These are phyloP conservation scores for Hyaloscypha bicolor DNA, from an alignment of 495 filamentous ascomycete species.

Conservation along the genomic window DNA sequence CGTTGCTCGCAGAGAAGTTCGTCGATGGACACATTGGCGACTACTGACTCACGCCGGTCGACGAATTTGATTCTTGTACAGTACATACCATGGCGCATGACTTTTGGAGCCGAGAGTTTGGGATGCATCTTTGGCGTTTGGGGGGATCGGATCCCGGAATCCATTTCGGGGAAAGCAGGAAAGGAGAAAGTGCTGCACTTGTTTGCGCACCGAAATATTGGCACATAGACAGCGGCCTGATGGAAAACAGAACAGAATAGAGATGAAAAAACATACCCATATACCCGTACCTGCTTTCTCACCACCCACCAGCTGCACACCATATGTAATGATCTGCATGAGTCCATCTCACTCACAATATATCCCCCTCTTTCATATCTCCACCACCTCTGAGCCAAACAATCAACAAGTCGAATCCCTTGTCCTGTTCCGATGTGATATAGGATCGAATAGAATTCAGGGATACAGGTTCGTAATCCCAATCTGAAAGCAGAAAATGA, in stretches of 20 bases:
- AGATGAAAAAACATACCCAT: not conserved
- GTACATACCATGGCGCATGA: not conserved
- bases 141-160: not conserved
- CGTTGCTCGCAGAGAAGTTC: conserved; percentile 14
- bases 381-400: not conserved
- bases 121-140: not conserved
- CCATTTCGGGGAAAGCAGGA: not conserved
- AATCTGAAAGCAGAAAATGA: no score
- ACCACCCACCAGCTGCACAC: no score
- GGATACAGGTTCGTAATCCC: no score
- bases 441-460: no score
- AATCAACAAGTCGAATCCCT: no score
- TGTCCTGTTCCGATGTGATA: no score
- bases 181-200: not conserved
- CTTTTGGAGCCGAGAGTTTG: no score
- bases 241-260: not conserved
- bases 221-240: not conserved
- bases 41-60: not conserved
- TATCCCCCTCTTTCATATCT: not conserved
- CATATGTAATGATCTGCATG: no score
- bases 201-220: no score
- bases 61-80: not conserved
- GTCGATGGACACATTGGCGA: conserved; percentile 20
- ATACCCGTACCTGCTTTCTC: not conserved
- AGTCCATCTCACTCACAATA: no score